Conservation (phyloP, 1,284 basidiomycete species). For the Filobasidium uniguttulatum region DNA sequence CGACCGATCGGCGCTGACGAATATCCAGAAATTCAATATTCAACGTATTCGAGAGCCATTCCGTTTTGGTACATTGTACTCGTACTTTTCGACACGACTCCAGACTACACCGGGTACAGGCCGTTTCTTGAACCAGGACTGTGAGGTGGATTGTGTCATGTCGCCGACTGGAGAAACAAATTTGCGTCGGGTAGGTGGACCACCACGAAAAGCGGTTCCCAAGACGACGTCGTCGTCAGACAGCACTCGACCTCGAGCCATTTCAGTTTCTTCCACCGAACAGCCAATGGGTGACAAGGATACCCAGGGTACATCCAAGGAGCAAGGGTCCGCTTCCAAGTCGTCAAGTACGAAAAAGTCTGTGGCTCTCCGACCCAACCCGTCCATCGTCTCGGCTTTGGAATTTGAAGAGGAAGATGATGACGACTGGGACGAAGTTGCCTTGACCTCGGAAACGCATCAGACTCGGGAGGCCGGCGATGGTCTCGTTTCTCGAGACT, state of each 20-base stretch:
- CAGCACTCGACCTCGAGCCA: neutral
- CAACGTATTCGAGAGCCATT: too few species aligned
- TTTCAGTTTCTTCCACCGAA: neutral
- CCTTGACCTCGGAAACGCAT: too few species aligned
- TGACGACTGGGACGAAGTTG: slow-evolving; percentile 14
- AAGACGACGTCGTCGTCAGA: neutral
- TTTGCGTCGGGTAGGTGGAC: slow-evolving; percentile 9
- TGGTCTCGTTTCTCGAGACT: neutral
- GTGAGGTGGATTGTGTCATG: too few species aligned
- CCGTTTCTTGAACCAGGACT: too few species aligned
- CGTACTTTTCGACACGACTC: too few species aligned
- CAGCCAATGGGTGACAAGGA: too few species aligned
- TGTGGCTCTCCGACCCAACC: neutral
- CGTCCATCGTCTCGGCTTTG: neutral
- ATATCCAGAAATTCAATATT: too few species aligned
- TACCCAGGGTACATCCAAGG: neutral
- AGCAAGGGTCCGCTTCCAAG: neutral
- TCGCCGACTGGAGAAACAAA: neutral
- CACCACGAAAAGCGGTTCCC: slow-evolving; percentile 4
- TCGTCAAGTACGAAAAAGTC: neutral
- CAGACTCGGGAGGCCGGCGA: neutral
- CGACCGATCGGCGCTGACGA: too few species aligned
- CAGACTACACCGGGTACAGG: too few species aligned
- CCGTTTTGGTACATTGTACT: too few species aligned
- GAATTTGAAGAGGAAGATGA: slow-evolving; percentile 10